These are phyloP conservation scores for Podila clonocystis DNA, from an alignment of 192 early-diverging fungal species.

Conservation along the genomic window DNA sequence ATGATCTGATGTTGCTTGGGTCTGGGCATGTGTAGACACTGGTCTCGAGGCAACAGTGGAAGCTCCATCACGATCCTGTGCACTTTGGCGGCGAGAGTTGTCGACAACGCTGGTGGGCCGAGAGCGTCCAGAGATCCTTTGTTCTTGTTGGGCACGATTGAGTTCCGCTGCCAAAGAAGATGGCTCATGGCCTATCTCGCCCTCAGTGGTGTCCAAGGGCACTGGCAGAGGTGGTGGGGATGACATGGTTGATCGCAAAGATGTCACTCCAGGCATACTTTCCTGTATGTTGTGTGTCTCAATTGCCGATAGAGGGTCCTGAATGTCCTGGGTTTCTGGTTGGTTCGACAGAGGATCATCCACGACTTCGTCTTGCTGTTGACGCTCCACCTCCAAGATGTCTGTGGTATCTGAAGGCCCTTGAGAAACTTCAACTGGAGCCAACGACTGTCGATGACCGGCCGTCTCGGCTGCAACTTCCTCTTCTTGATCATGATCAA, in stretches of 20 bases:
- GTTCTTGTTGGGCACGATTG: not conserved
- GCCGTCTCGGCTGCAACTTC: not conserved
- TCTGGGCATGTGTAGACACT: no score
- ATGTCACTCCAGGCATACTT: no score
- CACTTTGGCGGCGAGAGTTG: not conserved
- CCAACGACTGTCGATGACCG: not conserved
- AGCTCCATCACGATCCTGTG: not conserved
- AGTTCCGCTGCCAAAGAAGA: not conserved
- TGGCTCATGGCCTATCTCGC: not conserved
- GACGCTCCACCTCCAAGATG: no score
- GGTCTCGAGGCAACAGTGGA: no score
- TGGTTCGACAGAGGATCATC: no score
- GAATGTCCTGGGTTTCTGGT: no score
- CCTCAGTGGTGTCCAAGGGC: slow-evolving; percentile 6
- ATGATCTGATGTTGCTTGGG: not conserved
- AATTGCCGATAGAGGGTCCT: not conserved
- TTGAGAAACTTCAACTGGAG: not conserved
- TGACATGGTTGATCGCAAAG: slow-evolving; percentile 10
- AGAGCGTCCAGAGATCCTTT: not conserved
- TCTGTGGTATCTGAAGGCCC: not conserved
- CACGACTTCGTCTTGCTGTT: no score
- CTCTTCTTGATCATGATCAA: not conserved
- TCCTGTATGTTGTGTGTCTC: no score
- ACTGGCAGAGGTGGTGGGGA: slow-evolving; percentile 32
- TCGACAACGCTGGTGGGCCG: not conserved